Evolutionary conservation across 2,329 filamentous ascomycete species (phyloP).

Genomic region (Fusarium irregulare): DNA sequence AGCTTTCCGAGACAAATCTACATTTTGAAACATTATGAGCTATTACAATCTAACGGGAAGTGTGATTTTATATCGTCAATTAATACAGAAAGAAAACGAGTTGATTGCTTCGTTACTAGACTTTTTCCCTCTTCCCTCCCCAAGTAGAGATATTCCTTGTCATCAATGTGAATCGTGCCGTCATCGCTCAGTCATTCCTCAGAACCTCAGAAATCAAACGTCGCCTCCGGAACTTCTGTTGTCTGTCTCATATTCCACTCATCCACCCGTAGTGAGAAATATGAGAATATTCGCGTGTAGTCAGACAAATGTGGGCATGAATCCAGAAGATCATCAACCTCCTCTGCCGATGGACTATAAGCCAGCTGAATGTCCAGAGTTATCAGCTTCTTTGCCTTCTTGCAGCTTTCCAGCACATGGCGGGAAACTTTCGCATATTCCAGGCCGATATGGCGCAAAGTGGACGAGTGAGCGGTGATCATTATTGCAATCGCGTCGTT

Average conservation of each 20-base stretch:
- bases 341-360: not conserved
- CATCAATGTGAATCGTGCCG: too few relatives aligned
- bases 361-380: not conserved
- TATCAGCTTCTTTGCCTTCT: not conserved
- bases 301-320: not conserved
- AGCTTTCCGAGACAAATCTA: too few relatives aligned
- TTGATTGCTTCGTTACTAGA: too few relatives aligned
- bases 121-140: too few relatives aligned
- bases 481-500: not conserved
- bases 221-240: too few relatives aligned
- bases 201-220: too few relatives aligned
- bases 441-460: not conserved
- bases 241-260: not conserved
- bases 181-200: too few relatives aligned
- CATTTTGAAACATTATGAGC: too few relatives aligned
- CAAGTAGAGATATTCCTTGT: too few relatives aligned
- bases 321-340: constrained; percentile 1
- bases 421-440: not conserved
- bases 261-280: not conserved
- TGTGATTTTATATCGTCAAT: too few relatives aligned
- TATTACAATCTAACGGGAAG: too few relatives aligned
- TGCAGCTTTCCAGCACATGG: not conserved
- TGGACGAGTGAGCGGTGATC: constrained; percentile 6
- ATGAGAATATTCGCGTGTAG: rapidly evolving
- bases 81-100: too few relatives aligned